Evolutionary conservation across 176 grass and related monocot species (phyloP).

Genomic region (Hsuehochloa calcarea): DNA sequence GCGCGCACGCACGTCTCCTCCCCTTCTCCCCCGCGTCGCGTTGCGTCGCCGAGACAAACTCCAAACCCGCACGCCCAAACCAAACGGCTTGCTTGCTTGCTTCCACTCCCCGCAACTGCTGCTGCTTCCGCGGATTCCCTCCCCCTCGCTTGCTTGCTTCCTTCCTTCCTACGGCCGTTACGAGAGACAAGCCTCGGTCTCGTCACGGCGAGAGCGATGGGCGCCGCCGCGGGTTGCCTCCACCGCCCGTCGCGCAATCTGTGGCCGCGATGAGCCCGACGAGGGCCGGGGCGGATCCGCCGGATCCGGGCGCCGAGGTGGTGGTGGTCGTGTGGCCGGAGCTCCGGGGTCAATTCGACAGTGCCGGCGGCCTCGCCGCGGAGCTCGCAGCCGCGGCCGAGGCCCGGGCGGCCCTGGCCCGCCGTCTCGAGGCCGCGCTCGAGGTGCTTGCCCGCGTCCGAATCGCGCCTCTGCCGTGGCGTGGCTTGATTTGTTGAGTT

Average conservation of each 20-base stretch:
- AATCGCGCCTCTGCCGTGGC: not conserved
- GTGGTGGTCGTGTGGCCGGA: slow-evolving; percentile 15
- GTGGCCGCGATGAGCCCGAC: slow-evolving; percentile 29
- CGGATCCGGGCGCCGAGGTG: not conserved
- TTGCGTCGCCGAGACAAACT: slow-evolving; percentile 36
- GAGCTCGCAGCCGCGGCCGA: slow-evolving; percentile 27
- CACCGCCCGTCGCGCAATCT: not conserved
- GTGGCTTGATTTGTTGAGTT: not conserved
- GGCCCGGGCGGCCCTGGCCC: slow-evolving; percentile 25
- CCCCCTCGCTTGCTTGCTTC: not conserved
- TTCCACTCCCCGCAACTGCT: slow-evolving; percentile 17
- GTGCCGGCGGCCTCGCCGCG: not conserved
- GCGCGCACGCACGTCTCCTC: too few relatives aligned
- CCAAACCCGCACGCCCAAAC: not conserved
- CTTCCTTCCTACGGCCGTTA: not conserved
- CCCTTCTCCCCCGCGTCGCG: not conserved
- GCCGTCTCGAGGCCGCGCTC: slow-evolving; percentile 38
- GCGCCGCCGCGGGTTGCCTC: not conserved
- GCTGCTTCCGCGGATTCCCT: not conserved
- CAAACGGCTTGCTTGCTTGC: not conserved
- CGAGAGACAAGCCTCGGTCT: not conserved
- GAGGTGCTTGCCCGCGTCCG: slow-evolving; percentile 9
- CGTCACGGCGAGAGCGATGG: slow-evolving; percentile 25
- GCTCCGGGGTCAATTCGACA: not conserved
- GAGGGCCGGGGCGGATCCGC: not conserved